Percentiles rank a stretch among this genome's conserved stretches.
Conservation (phyloP, 2,329 filamentous ascomycete species). For the Ampelomyces quisqualis region DNA sequence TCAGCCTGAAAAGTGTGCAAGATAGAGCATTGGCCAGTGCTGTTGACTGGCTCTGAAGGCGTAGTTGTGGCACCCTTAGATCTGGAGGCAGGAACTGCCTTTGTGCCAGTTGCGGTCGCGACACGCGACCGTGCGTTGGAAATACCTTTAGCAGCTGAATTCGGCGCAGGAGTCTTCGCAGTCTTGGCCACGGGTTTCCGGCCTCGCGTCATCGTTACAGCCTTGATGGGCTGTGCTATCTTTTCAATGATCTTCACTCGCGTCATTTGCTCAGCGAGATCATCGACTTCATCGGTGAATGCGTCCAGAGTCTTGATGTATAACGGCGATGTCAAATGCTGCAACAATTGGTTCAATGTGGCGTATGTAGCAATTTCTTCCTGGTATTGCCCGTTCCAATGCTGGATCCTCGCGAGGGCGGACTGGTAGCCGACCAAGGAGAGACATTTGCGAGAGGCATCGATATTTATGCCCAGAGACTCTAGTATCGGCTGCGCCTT, state of each 20-base stretch:
- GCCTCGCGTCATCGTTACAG: slow-evolving; percentile 19
- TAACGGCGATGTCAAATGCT: slow-evolving; percentile 43
- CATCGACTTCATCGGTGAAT: slow-evolving; percentile 32
- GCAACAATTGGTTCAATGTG: slow-evolving; percentile 50
- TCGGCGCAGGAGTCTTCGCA: background rate
- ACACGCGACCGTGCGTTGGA: slow-evolving; percentile 19
- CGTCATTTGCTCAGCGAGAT: slow-evolving; percentile 48
- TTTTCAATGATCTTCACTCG: slow-evolving; percentile 41
- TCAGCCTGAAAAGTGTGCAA: slow-evolving; percentile 49
- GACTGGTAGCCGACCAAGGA: slow-evolving; percentile 56
- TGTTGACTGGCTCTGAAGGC: slow-evolving; percentile 11
- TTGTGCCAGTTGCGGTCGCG: slow-evolving; percentile 15
- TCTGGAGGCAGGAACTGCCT: slow-evolving; percentile 14
- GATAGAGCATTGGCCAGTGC: slow-evolving; percentile 43
- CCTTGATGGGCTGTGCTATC: slow-evolving; percentile 8
- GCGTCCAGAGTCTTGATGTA: slow-evolving; percentile 31
- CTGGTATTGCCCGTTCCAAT: slow-evolving; percentile 50
- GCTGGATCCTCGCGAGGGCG: slow-evolving; percentile 53
- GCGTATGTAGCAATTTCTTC: slow-evolving; percentile 53
- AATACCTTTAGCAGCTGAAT: slow-evolving; percentile 9
- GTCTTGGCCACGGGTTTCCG: slow-evolving; percentile 27
- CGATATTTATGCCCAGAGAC: slow-evolving; percentile 52
- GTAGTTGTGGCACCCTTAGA: slow-evolving; percentile 9
- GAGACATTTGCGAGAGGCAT: slow-evolving; percentile 46
- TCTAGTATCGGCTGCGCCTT: slow-evolving; percentile 56